Conservation (phyloP, 2,329 filamentous ascomycete species). For the Aspergillus pseudoterreus region DNA sequence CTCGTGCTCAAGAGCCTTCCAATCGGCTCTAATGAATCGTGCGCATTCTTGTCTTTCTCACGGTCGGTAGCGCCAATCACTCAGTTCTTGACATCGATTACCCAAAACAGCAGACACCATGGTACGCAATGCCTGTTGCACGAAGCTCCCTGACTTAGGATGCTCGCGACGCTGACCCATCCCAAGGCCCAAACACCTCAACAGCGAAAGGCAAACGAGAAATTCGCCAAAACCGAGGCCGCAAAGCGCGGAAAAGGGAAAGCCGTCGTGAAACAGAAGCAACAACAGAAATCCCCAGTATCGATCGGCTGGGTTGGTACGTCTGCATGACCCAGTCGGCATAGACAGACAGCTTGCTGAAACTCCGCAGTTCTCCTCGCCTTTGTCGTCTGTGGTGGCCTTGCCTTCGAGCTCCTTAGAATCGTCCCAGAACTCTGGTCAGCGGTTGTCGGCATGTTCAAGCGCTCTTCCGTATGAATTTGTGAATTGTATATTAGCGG, state of each 20-base stretch:
- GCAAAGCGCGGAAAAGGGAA: slow-evolving; percentile 57
- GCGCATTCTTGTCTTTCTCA: not conserved
- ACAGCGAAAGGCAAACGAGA: slow-evolving; percentile 62
- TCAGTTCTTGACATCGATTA: not conserved
- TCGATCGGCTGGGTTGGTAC: slow-evolving; percentile 58
- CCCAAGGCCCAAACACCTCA: slow-evolving; percentile 60
- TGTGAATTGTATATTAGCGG: too few species aligned
- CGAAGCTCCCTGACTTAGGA: too few species aligned
- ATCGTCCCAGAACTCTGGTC: slow-evolving; percentile 41
- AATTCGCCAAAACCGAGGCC: slow-evolving; percentile 57
- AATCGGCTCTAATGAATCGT: not conserved
- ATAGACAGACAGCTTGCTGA: slow-evolving; percentile 11
- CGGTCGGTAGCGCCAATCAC: not conserved
- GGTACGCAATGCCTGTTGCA: not conserved
- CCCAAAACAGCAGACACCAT: not conserved
- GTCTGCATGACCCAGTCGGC: slow-evolving; percentile 25
- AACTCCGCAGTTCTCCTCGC: slow-evolving; percentile 51
- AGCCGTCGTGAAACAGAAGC: slow-evolving; percentile 43
- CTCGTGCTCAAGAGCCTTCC: not conserved
- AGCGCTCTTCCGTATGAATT: slow-evolving; percentile 19
- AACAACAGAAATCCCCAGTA: slow-evolving; percentile 52
- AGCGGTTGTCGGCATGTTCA: slow-evolving; percentile 25
- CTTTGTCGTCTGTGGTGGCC: slow-evolving; percentile 61
- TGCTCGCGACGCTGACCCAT: not conserved
- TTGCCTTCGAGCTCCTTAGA: slow-evolving; percentile 56